These are phyloP conservation scores for Fusarium mexicanum DNA, from an alignment of 2,329 filamentous ascomycete species.

Conservation along the genomic window DNA sequence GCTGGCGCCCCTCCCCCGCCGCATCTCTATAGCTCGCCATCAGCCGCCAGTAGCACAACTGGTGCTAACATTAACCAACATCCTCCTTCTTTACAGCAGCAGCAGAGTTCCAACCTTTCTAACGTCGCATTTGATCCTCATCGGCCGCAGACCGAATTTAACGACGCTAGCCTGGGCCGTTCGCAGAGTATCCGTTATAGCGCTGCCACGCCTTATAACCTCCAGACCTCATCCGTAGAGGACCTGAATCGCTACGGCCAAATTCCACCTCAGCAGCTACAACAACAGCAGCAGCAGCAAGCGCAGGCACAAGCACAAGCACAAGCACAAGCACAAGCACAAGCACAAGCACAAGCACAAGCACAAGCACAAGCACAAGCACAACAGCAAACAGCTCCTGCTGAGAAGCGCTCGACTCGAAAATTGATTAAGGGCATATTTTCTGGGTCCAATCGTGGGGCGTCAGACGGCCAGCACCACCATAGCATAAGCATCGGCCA, in stretches of 20 bases:
- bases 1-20: constrained; percentile 40
- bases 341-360: constrained; percentile 13
- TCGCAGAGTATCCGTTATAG: constrained; percentile 63
- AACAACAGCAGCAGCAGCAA: constrained; percentile 37
- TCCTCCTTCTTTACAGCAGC: constrained; percentile 45
- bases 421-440: constrained; percentile 66
- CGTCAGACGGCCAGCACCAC: constrained; percentile 42
- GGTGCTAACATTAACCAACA: constrained; percentile 41
- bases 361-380: neutral
- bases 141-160: constrained; percentile 55
- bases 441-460: constrained; percentile 51
- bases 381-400: constrained; percentile 44
- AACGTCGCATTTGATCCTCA: constrained; percentile 47
- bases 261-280: constrained; percentile 39
- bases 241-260: constrained; percentile 48
- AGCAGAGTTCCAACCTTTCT: constrained; percentile 41
- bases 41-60: constrained; percentile 39
- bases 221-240: constrained; percentile 54
- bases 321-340: constrained; percentile 15
- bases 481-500: constrained; percentile 45
- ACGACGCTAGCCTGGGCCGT: constrained; percentile 55
- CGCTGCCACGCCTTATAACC: constrained; percentile 46
- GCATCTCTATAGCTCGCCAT: constrained; percentile 46
- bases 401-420: constrained; percentile 61
- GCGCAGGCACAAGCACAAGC: constrained; percentile 17